A percentile compares a stretch with the other conserved stretches of the same genome.
These are phyloP conservation scores for Leishmania guyanensis DNA, from an alignment of 208 protist genomes.

Conservation along the genomic window DNA sequence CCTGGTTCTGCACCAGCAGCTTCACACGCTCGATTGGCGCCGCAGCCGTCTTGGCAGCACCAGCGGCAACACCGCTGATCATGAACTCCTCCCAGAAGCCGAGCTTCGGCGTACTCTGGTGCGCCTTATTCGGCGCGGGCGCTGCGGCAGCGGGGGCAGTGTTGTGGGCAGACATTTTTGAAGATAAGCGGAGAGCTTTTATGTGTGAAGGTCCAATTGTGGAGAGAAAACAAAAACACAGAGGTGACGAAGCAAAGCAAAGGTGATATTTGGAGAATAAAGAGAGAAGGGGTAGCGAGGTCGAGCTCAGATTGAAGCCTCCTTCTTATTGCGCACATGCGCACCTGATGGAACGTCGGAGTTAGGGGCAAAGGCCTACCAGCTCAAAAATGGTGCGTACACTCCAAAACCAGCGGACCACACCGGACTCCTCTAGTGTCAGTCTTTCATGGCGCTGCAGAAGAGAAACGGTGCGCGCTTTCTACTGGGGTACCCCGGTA, in stretches of 20 bases:
- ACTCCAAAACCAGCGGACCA: neutral
- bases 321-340: neutral
- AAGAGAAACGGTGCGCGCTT: neutral
- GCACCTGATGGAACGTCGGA: neutral
- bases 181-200: neutral
- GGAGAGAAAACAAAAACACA: neutral
- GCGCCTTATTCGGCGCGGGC: constrained; percentile 25
- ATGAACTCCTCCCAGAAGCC: constrained; percentile 83
- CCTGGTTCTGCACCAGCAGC: constrained; percentile 95
- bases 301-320: neutral
- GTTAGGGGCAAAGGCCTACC: neutral
- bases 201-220: neutral
- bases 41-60: constrained; percentile 92
- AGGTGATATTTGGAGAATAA: neutral
- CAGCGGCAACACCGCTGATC: constrained; percentile 77
- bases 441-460: neutral
- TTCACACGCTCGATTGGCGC: constrained; percentile 97
- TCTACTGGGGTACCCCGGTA: neutral
- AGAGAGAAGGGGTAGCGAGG: neutral
- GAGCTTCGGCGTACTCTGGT: constrained; percentile 47
- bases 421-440: neutral
- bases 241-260: neutral
- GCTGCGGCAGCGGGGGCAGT: neutral
- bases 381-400: neutral
- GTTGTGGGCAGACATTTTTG: constrained; percentile 32